Evolutionary conservation across 2,329 filamentous ascomycete genomes (phyloP), one percentile per base, ranked within the genome.

Genomic region (Ceratocystis destructans): DNA sequence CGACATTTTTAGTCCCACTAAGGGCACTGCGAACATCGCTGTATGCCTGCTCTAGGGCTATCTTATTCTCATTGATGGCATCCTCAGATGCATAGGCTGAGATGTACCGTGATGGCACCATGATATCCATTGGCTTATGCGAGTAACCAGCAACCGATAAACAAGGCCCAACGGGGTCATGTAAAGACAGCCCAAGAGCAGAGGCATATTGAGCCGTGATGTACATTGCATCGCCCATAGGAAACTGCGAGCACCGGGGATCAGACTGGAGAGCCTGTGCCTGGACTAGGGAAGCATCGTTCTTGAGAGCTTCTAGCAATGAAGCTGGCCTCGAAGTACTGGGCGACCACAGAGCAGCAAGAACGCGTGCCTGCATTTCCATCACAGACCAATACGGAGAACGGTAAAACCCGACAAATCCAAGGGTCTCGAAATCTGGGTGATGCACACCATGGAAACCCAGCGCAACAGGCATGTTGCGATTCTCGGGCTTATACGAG

Each of bases 361-460:
- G 76, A 69, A 88, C 81, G 0, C 87, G 82, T 2, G 89, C 86
- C 75, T 95, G 90, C 87, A 91, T 89, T 73, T 94, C 89, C 81
- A 93, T 90, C 0, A 91, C 85, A 0, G 87, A 87, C 90, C 90
- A 95, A 73, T 90, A 94, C 0, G 89, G 89, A 0, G 88, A 88
- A 68, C 90, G 82, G 72, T 95, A 95, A 74, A 91, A 90, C 0
- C 90, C 90, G 0, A 94, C 86, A 71, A 94, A 92, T 0, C 88
- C 89, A 0, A 94, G 76, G 5, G 82, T 82, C 0, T 86, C 81
- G 0, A 91, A 74, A 0, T 78, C 76, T 0, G 81, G 80, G 67
- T 86, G 83, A 66, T 86, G 78, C 0, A 85, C 86, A 1, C 82
- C 83, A 69, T 89, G 86, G 62, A 87, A 85, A 25, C 87, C 83